Evolutionary conservation across 306 rosid species (phyloP).

Genomic region (Prinsepia uniflora): DNA sequence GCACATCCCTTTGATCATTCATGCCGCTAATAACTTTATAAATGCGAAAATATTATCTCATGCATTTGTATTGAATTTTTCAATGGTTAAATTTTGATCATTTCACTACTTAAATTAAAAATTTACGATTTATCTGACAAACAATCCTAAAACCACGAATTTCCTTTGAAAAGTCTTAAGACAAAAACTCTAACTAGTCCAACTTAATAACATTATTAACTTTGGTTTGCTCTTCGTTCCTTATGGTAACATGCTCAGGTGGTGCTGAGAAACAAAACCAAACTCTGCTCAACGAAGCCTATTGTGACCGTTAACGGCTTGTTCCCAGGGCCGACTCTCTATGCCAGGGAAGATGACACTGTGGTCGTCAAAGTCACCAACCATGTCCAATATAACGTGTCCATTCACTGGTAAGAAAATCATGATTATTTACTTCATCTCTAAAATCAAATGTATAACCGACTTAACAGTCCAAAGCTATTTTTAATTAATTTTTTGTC

Average conservation of each 20-base stretch:
- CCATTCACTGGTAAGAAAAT: conserved; percentile 66
- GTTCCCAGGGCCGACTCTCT: conserved; percentile 88
- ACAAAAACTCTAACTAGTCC: not conserved
- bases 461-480: too few relatives aligned
- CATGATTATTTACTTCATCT: not conserved
- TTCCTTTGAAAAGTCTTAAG: too few relatives aligned
- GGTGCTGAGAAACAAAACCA: conserved; percentile 46
- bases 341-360: conserved; percentile 81
- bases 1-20: not conserved
- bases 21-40: not conserved
- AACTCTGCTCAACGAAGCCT: conserved; percentile 62
- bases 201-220: not conserved
- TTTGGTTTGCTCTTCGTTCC: not conserved
- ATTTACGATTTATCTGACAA: too few relatives aligned
- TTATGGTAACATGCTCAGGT: conserved; percentile 42
- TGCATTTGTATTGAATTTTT: too few relatives aligned
- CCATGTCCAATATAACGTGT: conserved; percentile 55
- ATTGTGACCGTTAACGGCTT: conserved; percentile 70
- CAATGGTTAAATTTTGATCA: too few relatives aligned
- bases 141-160: too few relatives aligned
- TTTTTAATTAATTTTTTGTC: not conserved
- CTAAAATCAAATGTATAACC: not conserved
- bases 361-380: conserved; percentile 71
- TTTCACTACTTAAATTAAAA: too few relatives aligned
- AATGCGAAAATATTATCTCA: too few relatives aligned